Conservation (phyloP, 345 rosid species). For the Sonneratia caseolaris region DNA sequence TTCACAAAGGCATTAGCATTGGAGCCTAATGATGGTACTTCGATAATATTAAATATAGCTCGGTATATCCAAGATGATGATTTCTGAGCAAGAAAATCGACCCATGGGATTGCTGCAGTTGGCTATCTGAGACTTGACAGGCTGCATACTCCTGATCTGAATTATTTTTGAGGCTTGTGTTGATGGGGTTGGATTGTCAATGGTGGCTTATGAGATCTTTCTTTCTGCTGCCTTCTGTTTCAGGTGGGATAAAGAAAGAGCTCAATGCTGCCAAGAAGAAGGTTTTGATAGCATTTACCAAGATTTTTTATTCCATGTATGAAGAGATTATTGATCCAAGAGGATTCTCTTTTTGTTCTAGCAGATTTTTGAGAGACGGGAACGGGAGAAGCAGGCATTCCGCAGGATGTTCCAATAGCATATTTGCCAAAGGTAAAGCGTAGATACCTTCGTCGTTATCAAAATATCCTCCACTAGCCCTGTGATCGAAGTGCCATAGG, state of each 20-base stretch:
- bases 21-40: constrained; percentile 86
- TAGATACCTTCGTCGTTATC: neutral
- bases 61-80: neutral
- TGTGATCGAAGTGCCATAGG: no score
- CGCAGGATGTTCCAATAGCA: constrained; percentile 62
- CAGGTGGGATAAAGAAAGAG: constrained; percentile 85
- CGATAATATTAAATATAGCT: neutral
- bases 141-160: no score
- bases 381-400: constrained; percentile 57
- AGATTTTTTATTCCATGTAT: neutral
- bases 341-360: constrained; percentile 3
- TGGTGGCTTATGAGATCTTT: neutral
- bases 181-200: neutral
- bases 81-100: neutral
- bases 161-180: no score
- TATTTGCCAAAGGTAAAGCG: neutral
- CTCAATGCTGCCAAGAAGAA: constrained; percentile 69
- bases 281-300: constrained; percentile 22
- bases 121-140: neutral
- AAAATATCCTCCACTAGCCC: neutral
- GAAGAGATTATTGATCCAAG: neutral
- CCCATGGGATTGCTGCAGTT: neutral
- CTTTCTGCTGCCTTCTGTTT: neutral
- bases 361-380: constrained; percentile 54
- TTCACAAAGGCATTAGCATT: constrained; percentile 70